Percentiles rank a stretch among this genome's conserved stretches.
These are phyloP conservation scores for Candida sanyaensis DNA, from an alignment of 1,139 yeast genomes.

Conservation along the genomic window DNA sequence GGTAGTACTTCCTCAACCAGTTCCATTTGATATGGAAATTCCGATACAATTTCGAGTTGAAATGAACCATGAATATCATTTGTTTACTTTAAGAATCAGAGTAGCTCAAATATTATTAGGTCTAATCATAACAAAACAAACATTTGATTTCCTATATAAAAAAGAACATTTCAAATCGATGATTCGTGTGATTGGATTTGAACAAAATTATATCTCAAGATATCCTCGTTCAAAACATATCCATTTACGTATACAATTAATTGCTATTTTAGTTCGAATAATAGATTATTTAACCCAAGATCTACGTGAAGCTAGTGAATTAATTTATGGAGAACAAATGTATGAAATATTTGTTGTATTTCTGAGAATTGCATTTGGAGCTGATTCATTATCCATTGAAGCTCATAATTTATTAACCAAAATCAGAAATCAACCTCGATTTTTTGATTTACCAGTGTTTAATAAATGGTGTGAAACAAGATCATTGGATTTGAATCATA, in stretches of 20 bases:
- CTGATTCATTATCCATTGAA: conserved; percentile 38
- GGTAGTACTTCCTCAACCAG: conserved; percentile 35
- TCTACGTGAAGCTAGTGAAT: conserved; percentile 26
- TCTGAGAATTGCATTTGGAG: conserved; percentile 59
- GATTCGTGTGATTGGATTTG: conserved; percentile 49
- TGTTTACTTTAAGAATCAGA: conserved; percentile 37
- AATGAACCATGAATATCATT: conserved; percentile 45
- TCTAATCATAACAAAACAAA: conserved; percentile 33
- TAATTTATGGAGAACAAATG: conserved; percentile 44
- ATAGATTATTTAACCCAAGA: conserved; percentile 36
- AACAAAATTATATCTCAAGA: conserved; percentile 49
- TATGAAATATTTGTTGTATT: conserved; percentile 53
- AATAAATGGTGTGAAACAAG: conserved; percentile 43
- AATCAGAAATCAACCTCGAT: conserved; percentile 23
- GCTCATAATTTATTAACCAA: conserved; percentile 34
- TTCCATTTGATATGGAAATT: conserved; percentile 18
- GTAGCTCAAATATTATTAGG: conserved; percentile 50
- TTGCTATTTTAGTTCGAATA: conserved; percentile 37
- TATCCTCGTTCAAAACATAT: conserved; percentile 50
- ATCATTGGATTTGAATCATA: conserved; percentile 43
- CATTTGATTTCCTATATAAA: conserved; percentile 31
- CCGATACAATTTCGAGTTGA: conserved; percentile 17
- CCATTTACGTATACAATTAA: conserved; percentile 41
- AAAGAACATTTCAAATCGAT: conserved; percentile 45
- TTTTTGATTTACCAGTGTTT: conserved; percentile 32